Base-by-base conservation (phyloP, 2,329 filamentous ascomycete species). In the Ambrosiella beaveri region DNA sequence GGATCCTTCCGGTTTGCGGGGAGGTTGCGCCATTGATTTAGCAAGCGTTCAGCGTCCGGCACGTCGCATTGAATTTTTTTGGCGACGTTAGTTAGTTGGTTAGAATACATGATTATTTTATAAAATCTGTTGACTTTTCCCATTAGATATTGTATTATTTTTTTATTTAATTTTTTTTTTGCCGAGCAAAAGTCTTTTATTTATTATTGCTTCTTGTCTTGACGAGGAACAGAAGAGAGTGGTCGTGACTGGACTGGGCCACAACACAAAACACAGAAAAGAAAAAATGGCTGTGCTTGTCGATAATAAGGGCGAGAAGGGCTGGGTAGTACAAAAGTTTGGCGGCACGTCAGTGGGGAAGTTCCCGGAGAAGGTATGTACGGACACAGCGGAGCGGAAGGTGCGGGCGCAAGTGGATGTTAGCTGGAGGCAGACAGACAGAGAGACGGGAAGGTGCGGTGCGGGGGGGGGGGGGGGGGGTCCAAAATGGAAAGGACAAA, bases 311-410 rank as follows among this genome's bases (percentile, higher is more conserved):
- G 65, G 68, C 57, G 64, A 65, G 52, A 73, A 74, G 63, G 75
- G 76, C 64, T 95, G 89, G 90, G 77, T 95, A 37, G 86, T 96
- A 55, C 89, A 95, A 70, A 96, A 96, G 71, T 95, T 95, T 70
- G 90, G 90, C 62, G 91, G 91, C 56, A 98, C 91, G 56, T 95
- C 88, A 67, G 86, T 97, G 56, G 93, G 91, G 65, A 97, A 97
- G 72, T 95, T 95, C 66, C 84, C 90, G 56, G 78, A 80, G 64
- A 84, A 85, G 71, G 75, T 78, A 66, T 60, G 71, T 70, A 40
- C 11, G 27, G 27, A 27, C 5, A 27, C 27, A 27, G 27, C 27
- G 3, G 27, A 27, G 3, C 27, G 3, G 27, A 27, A 27, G 27
- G 27, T 27, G 27, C 27, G 27, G 5, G 3, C 3, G 27, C 27